Evolutionary conservation across 169 alveolate species (phyloP), one percentile per base, ranked within the genome.

Genomic region (Cryptosporidium felis): DNA sequence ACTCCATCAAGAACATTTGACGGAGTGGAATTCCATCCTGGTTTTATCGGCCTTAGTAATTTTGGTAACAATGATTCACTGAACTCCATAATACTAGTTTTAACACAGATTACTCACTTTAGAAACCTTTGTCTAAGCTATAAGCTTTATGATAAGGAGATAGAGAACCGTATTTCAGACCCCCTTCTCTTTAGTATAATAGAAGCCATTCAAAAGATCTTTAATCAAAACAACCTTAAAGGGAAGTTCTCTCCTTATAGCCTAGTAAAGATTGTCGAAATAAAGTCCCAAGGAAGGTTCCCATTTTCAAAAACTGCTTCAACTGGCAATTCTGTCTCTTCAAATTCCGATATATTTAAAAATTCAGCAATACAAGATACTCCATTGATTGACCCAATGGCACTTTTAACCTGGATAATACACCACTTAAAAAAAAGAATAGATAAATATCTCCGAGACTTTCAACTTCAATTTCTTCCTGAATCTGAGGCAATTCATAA

Each of bases 201-300:
- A 38, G 98, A 97, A 90, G 90, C 97, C 47, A 88, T 96, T 46
- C 93, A 97, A 89, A 98, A 98, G 93, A 97, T 97, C 46, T 98
- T 96, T 96, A 98, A 96, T 92, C 96, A 97, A 32, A 92, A 94
- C 63, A 97, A 97, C 91, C 97, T 97, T 92, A 98, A 98, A 89
- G 99, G 99, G 12, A 94, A 34, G n/a, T 58, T 36, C 16, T 62
- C 82, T 5, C 96, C 85, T 0, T 74, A 53, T 53, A 89, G 23
- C 5, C 91, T 90, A 3, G 91, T 74, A 9, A 80, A 81, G 59
- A 82, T 81, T 1, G 90, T 90, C 30, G 91, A 91, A 60, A 92
- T 81, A 67, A 90, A 90, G 53, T 91, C 88, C 23, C 82, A 89
- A 8, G 85, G 85, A 12, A 74, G 38, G 46, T 74, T 53, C 32